A percentile compares a stretch with the other conserved stretches of the same genome.
These are phyloP conservation scores for Sonneratia alba DNA, from an alignment of 345 rosid species.

Conservation along the genomic window DNA sequence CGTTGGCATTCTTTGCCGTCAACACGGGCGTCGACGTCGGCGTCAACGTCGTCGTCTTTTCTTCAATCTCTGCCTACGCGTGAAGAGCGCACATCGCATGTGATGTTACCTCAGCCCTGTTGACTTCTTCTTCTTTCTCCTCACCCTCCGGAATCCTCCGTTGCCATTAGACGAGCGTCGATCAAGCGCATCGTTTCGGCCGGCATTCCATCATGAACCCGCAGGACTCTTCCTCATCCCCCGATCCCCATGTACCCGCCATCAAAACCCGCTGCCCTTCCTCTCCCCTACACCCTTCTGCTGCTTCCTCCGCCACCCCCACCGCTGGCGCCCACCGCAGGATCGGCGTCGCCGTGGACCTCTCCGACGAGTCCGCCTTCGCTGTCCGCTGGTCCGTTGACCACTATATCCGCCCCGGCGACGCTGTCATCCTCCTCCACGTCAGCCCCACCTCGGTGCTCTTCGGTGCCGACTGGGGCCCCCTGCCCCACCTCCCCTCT, in stretches of 20 bases:
- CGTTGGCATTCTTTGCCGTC: no score
- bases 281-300: conserved; percentile 16
- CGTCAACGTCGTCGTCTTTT: no score
- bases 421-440: conserved; percentile 83
- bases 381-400: conserved; percentile 90
- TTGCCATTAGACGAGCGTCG: no score
- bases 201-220: conserved; percentile 12
- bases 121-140: no score
- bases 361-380: conserved; percentile 68
- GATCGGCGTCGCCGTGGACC: conserved; percentile 89
- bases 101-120: no score
- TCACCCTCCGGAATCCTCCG: no score
- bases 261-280: conserved; percentile 60
- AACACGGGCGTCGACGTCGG: no score
- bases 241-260: conserved; percentile 55
- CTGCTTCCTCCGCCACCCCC: conserved; percentile 44
- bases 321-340: conserved; percentile 79
- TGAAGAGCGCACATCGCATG: no score
- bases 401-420: conserved; percentile 85
- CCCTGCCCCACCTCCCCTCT: conserved; percentile 41
- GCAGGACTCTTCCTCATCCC: conserved; percentile 28
- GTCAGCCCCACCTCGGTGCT: conserved; percentile 91
- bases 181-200: no score
- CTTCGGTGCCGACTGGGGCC: conserved; percentile 98
- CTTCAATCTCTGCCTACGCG: no score